phyloP scores from a whole-genome alignment of 352 stramenopile species.

The Globisporangium perplexum region DNA sequence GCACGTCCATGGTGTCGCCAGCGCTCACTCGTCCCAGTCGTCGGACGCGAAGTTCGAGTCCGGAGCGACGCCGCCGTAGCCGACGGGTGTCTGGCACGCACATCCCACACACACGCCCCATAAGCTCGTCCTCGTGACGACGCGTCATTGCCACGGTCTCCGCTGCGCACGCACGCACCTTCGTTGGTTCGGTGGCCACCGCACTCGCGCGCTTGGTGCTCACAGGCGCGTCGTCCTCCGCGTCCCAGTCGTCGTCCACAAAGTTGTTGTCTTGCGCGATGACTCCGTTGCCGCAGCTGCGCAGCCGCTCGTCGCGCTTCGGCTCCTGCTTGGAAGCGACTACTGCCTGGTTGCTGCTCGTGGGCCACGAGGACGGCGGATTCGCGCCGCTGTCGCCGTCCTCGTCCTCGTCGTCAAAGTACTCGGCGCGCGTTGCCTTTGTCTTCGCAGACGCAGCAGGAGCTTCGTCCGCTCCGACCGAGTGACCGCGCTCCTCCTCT shows the following conservation, averaged over 20 bases:
- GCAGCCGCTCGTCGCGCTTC: constrained; percentile 4
- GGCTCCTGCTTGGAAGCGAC: not conserved
- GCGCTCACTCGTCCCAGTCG: constrained; percentile 50
- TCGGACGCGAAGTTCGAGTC: constrained; percentile 67
- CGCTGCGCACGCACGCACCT: constrained; percentile 17
- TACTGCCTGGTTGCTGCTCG: constrained; percentile 7
- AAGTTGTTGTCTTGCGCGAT: constrained; percentile 70
- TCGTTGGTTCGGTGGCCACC: constrained; percentile 2
- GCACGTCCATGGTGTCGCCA: not conserved
- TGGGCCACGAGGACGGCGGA: not conserved
- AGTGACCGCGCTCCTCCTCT: not conserved
- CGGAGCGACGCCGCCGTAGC: constrained; percentile 38
- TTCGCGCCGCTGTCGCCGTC: constrained; percentile 13
- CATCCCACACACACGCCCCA: not conserved
- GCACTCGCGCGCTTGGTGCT: not conserved
- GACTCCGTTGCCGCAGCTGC: constrained; percentile 10
- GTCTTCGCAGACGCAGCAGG: not conserved
- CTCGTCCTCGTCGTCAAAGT: constrained; percentile 65
- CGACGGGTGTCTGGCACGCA: constrained; percentile 6
- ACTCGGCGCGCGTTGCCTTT: constrained; percentile 24
- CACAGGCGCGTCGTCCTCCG: constrained; percentile 7
- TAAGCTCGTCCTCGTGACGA: too few relatives aligned
- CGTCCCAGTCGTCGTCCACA: constrained; percentile 72
- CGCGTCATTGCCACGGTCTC: too few relatives aligned
- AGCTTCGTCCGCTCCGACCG: not conserved